phyloP scores from a whole-genome alignment of 192 early-diverging fungal species.

The Phycomyces nitens region DNA sequence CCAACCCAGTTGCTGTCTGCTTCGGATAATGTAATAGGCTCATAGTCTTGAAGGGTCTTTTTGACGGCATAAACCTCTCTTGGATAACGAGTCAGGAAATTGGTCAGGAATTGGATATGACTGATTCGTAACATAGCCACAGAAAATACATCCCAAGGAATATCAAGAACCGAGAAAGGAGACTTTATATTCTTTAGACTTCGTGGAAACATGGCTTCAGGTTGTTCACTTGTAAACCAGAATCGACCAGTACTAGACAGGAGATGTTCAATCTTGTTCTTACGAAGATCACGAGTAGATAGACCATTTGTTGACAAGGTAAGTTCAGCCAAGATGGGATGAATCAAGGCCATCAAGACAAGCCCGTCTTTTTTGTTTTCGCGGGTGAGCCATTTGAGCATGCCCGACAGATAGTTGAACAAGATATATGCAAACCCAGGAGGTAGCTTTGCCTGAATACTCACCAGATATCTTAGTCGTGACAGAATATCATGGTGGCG shows the following conservation, averaged over 20 bases:
- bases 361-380: slow-evolving; percentile 40
- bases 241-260: slow-evolving; percentile 47
- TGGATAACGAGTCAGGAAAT: slow-evolving; percentile 47
- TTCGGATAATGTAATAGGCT: slow-evolving; percentile 27
- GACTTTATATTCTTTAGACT: slow-evolving; percentile 19
- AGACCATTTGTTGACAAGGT: slow-evolving; percentile 50
- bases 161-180: slow-evolving; percentile 34
- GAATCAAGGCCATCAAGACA: slow-evolving; percentile 35
- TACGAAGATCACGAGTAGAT: slow-evolving; percentile 48
- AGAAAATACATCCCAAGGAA: slow-evolving; percentile 44
- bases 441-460: slow-evolving; percentile 45
- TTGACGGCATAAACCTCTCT: slow-evolving; percentile 48
- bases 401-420: slow-evolving; percentile 54
- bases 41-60: slow-evolving; percentile 43
- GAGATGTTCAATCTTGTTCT: slow-evolving; percentile 56
- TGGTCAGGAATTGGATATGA: slow-evolving; percentile 55
- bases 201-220: slow-evolving; percentile 48
- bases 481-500: slow-evolving; percentile 38
- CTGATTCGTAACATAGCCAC: slow-evolving; percentile 48
- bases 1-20: not conserved
- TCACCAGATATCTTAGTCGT: slow-evolving; percentile 42
- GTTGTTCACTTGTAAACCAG: slow-evolving; percentile 50
- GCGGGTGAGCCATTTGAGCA: slow-evolving; percentile 53
- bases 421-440: slow-evolving; percentile 47
- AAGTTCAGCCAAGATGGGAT: slow-evolving; percentile 49